Conservation (phyloP, 2,329 filamentous ascomycete species). For the Cercospora nicotianae region DNA sequence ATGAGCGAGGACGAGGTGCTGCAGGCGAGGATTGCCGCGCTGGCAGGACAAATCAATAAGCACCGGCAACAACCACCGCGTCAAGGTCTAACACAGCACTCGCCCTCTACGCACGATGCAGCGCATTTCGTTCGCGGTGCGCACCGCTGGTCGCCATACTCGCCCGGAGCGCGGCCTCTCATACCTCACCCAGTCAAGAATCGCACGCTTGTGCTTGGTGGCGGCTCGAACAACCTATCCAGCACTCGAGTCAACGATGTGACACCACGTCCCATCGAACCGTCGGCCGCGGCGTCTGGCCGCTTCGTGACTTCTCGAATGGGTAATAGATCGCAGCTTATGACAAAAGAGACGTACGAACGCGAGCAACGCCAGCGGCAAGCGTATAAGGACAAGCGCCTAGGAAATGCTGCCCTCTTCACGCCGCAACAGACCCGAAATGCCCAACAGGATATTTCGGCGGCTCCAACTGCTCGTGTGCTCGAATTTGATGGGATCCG, state of each 20-base stretch:
- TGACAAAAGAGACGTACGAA: conserved; percentile 76
- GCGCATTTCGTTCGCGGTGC: conserved; percentile 6
- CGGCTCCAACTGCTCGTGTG: conserved; percentile 49
- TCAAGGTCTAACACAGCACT: conserved; percentile 1
- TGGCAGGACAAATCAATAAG: conserved; percentile 36
- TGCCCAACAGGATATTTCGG: neutral
- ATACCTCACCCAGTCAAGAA: conserved; percentile 50
- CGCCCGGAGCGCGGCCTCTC: conserved; percentile 23
- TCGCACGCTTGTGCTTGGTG: conserved; percentile 58
- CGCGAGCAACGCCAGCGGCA: conserved; percentile 63
- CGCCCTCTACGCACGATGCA: neutral
- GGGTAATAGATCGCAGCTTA: conserved; percentile 74
- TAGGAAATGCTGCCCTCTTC: neutral
- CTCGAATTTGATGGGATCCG: conserved; percentile 69
- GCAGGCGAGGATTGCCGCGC: conserved; percentile 36
- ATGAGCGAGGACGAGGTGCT: conserved; percentile 36
- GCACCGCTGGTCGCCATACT: conserved; percentile 33
- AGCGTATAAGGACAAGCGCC: conserved; percentile 39
- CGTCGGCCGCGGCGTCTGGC: conserved; percentile 32
- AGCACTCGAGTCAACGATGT: conserved; percentile 21
- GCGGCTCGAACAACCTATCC: conserved; percentile 22
- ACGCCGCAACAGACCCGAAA: neutral
- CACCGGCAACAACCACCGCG: conserved; percentile 31
- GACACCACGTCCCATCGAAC: conserved; percentile 32
- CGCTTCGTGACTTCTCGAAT: conserved; percentile 70